Evolutionary conservation across 352 stramenopile species (phyloP).

Genomic region (Globisporangium radiosum): DNA sequence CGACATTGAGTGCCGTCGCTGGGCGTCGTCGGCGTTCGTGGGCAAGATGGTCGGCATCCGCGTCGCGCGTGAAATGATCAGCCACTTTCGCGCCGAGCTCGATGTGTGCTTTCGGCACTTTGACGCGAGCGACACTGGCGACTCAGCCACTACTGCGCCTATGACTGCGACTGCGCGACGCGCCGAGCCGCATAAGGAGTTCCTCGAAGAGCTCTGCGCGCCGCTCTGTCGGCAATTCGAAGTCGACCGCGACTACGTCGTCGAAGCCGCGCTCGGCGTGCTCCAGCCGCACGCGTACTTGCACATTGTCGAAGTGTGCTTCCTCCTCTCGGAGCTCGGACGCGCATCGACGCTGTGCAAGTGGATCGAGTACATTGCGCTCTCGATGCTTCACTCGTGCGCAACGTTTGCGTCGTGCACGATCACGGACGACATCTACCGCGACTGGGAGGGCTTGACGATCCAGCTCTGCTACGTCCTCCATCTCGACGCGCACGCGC

Average conservation of each 20-base stretch:
- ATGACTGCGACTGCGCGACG: background rate
- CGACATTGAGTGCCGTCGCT: conserved; percentile 79
- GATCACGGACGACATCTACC: conserved; percentile 71
- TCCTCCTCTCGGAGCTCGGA: conserved; percentile 59
- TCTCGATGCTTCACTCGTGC: conserved; percentile 78
- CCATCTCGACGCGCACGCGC: conserved; percentile 49
- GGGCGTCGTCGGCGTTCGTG: conserved; percentile 81
- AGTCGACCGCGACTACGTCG: conserved; percentile 71
- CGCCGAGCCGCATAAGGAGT: conserved; percentile 40
- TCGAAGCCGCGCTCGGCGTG: conserved; percentile 69
- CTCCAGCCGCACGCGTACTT: conserved; percentile 78
- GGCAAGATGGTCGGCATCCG: conserved; percentile 84
- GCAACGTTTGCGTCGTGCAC: conserved; percentile 69
- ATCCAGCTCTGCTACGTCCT: conserved; percentile 79
- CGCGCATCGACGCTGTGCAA: conserved; percentile 52
- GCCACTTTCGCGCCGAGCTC: conserved; percentile 62
- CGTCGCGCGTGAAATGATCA: conserved; percentile 82
- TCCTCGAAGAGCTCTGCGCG: conserved; percentile 66
- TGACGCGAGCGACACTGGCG: conserved; percentile 3
- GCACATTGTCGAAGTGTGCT: conserved; percentile 79
- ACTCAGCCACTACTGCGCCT: background rate
- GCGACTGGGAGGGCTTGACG: conserved; percentile 77
- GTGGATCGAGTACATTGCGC: conserved; percentile 76
- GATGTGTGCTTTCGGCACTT: conserved; percentile 37
- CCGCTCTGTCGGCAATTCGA: conserved; percentile 75